A percentile compares a stretch with the other conserved stretches of the same genome.
Evolutionary conservation across 495 filamentous ascomycete species (phyloP).

Genomic region (Cenococcum geophilum): DNA sequence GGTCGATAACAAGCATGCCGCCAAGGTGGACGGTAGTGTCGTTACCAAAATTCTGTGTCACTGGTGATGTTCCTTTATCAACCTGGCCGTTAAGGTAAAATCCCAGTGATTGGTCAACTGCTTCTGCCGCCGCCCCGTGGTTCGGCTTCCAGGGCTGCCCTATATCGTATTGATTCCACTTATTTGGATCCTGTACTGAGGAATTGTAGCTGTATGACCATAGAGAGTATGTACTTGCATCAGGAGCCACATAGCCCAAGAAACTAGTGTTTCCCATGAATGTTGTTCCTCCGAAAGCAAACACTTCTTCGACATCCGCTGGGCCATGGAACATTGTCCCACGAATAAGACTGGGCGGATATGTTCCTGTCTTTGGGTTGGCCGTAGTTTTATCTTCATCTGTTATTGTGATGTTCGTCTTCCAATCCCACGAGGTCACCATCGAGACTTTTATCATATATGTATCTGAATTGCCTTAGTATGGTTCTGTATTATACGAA

Average conservation of each 20-base stretch:
- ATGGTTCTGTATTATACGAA: slow-evolving; percentile 11
- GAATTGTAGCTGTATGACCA: slow-evolving; percentile 21
- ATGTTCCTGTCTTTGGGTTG: slow-evolving; percentile 3
- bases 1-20: slow-evolving; percentile 39
- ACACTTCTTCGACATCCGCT: slow-evolving; percentile 27
- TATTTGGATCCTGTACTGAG: slow-evolving; percentile 35
- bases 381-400: slow-evolving; percentile 26
- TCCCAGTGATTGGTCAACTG: slow-evolving; percentile 32
- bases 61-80: slow-evolving; percentile 31
- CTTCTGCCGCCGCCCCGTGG: slow-evolving; percentile 36
- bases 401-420: slow-evolving; percentile 37
- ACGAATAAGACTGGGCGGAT: slow-evolving; percentile 32
- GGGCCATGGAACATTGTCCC: slow-evolving; percentile 37
- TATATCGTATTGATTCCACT: slow-evolving; percentile 40
- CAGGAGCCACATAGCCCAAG: slow-evolving; percentile 27
- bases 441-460: slow-evolving; percentile 39
- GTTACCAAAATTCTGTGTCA: slow-evolving; percentile 20
- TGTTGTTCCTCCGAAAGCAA: slow-evolving; percentile 39
- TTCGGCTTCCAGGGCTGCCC: slow-evolving; percentile 32
- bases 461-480: slow-evolving; percentile 30
- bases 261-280: slow-evolving; percentile 37
- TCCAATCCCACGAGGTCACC: slow-evolving; percentile 41
- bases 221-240: slow-evolving; percentile 2
- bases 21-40: slow-evolving; percentile 22
- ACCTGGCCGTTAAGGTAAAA: slow-evolving; percentile 41